Conservation (phyloP, 805 yeast species). For the Candida glaebosa region DNA sequence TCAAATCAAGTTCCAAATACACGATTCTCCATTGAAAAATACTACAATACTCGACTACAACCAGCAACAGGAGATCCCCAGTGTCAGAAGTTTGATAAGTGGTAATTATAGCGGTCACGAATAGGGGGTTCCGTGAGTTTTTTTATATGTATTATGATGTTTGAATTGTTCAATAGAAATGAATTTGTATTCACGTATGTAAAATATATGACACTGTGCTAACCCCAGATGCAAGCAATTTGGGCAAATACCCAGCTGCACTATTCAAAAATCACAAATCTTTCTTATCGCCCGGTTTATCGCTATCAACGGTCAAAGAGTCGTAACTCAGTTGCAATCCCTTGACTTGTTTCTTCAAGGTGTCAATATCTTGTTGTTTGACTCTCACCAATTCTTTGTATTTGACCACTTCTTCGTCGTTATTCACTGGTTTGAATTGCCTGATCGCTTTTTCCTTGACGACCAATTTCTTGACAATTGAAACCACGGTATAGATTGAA, state of each 20-base stretch:
- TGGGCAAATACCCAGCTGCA: too few species aligned
- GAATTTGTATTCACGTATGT: background rate
- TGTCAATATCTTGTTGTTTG: constrained; percentile 43
- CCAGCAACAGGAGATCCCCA: constrained; percentile 35
- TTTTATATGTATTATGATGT: background rate
- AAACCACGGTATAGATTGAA: constrained; percentile 52
- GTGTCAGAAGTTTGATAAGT: constrained; percentile 44
- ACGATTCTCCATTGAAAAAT: constrained; percentile 40
- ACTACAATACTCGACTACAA: constrained; percentile 30
- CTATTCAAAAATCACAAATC: background rate
- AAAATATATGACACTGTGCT: background rate
- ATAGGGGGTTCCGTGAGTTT: background rate
- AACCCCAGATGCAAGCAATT: too few species aligned
- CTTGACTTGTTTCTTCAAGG: constrained; percentile 48
- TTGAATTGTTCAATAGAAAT: background rate
- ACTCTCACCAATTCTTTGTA: constrained; percentile 33
- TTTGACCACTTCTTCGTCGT: constrained; percentile 27
- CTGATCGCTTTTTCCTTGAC: constrained; percentile 36
- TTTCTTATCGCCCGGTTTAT: constrained; percentile 2
- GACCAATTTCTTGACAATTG: constrained; percentile 51
- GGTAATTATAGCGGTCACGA: constrained; percentile 37
- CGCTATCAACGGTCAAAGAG: constrained; percentile 21
- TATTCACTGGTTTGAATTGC: constrained; percentile 10
- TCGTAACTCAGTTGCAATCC: constrained; percentile 52
- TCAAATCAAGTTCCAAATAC: constrained; percentile 59